Evolutionary conservation across 352 stramenopile species (phyloP).

Genomic region (Bremia lactucae): DNA sequence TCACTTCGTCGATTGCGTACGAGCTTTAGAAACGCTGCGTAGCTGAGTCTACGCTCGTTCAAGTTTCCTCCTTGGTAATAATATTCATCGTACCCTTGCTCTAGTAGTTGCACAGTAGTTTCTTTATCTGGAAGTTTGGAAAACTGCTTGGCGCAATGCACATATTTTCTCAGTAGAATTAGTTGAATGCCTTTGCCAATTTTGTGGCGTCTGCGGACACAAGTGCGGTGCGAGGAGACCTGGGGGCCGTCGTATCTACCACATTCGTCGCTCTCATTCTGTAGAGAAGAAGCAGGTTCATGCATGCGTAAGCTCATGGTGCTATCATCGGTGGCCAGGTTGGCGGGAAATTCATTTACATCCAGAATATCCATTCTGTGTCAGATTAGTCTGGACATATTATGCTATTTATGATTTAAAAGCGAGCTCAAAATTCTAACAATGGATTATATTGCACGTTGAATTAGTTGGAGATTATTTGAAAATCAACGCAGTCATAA

Average conservation of each 20-base stretch:
- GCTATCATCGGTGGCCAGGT: no score
- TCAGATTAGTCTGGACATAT: no score
- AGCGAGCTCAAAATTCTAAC: no score
- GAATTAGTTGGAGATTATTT: no score
- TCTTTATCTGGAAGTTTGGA: conserved; percentile 29
- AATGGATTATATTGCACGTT: no score
- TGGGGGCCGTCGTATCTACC: not conserved
- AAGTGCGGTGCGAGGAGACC: conserved; percentile 1
- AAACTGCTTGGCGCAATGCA: conserved; percentile 43
- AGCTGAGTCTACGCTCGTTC: conserved; percentile 41
- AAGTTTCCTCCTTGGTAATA: conserved; percentile 50
- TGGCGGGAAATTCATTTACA: no score
- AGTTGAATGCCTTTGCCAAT: conserved; percentile 56
- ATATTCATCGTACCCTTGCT: conserved; percentile 60
- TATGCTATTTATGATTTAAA: no score
- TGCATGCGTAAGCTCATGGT: no score
- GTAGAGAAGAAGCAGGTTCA: no score
- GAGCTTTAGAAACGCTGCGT: conserved; percentile 54
- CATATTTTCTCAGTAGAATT: conserved; percentile 45
- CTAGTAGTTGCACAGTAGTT: conserved; percentile 50
- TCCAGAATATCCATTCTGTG: no score
- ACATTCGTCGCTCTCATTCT: no score
- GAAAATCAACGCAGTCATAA: no score
- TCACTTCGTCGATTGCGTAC: conserved; percentile 56
- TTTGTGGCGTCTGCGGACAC: conserved; percentile 21